These are phyloP conservation scores for Maudiozyma barnettii DNA, from an alignment of 805 yeast species.

Conservation along the genomic window DNA sequence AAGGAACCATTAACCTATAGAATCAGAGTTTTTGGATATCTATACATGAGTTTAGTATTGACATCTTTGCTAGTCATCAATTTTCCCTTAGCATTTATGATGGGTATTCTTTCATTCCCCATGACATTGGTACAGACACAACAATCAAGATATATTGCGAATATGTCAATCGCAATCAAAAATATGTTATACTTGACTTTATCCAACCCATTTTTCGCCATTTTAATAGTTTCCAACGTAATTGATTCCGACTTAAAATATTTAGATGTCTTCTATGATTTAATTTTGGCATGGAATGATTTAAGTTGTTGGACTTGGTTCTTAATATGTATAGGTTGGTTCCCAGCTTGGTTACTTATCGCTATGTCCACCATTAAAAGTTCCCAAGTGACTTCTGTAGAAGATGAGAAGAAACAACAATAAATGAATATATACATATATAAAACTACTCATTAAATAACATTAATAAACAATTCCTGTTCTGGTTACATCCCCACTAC, in stretches of 20 bases:
- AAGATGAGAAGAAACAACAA: conserved; percentile 2
- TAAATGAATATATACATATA: not conserved
- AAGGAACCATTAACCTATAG: conserved; percentile 19
- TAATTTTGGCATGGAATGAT: conserved; percentile 56
- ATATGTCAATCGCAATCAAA: conserved; percentile 7
- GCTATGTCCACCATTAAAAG: conserved; percentile 18
- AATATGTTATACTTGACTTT: conserved; percentile 32
- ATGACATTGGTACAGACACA: conserved; percentile 43
- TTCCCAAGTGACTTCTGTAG: not conserved
- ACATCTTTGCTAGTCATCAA: conserved; percentile 72
- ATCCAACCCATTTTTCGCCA: conserved; percentile 45
- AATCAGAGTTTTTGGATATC: conserved; percentile 39
- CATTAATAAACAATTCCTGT: too few species aligned
- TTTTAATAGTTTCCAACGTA: conserved; percentile 26
- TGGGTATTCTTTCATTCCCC: conserved; percentile 70
- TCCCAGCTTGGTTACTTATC: conserved; percentile 63
- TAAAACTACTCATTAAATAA: too few species aligned
- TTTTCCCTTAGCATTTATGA: conserved; percentile 65
- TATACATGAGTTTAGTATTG: conserved; percentile 57
- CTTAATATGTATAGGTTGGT: conserved; percentile 64
- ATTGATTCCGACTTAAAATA: conserved; percentile 30
- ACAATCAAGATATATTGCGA: conserved; percentile 1
- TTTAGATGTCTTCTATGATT: conserved; percentile 36
- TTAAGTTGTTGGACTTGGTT: conserved; percentile 83
- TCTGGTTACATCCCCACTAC: too few species aligned